phyloP scores from a whole-genome alignment of 805 yeast species.

The Candida corydali region DNA sequence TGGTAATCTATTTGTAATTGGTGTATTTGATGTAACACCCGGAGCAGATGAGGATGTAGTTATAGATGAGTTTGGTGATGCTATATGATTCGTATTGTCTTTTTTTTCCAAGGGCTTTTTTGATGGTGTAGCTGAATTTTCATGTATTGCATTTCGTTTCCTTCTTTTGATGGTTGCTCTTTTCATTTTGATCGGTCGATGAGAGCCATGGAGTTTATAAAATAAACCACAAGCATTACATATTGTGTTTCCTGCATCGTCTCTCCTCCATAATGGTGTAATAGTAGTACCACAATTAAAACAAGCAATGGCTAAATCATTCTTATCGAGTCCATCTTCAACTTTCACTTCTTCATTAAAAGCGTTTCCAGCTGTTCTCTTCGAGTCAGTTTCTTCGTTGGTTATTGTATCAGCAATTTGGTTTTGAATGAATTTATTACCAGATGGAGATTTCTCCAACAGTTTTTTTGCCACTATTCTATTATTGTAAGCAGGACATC shows the following conservation, averaged over 20 bases:
- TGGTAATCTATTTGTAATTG: slow-evolving; percentile 5
- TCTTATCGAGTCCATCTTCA: slow-evolving; percentile 5
- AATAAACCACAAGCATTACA: slow-evolving; percentile 89
- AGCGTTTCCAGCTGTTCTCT: neutral
- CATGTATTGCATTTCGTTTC: slow-evolving; percentile 40
- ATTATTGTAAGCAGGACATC: slow-evolving; percentile 82
- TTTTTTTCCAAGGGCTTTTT: neutral
- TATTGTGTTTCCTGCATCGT: slow-evolving; percentile 74
- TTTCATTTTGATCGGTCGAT: slow-evolving; percentile 74
- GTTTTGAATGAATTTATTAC: neutral
- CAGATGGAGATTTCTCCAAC: slow-evolving; percentile 7
- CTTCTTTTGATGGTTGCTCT: slow-evolving; percentile 71
- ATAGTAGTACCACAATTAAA: slow-evolving; percentile 80
- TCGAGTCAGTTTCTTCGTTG: neutral
- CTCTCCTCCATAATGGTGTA: slow-evolving; percentile 85
- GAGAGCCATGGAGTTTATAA: slow-evolving; percentile 68
- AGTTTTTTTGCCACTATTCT: slow-evolving; percentile 38
- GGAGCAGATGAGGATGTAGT: slow-evolving; percentile 1
- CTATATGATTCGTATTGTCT: neutral
- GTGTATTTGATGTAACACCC: neutral
- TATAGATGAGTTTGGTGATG: neutral
- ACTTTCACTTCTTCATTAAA: neutral
- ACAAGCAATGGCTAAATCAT: slow-evolving; percentile 65
- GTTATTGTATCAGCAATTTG: neutral
- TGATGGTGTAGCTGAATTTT: neutral